These are phyloP conservation scores for Hanseniaspora mollemarum DNA, from an alignment of 805 yeast species.

Conservation along the genomic window DNA sequence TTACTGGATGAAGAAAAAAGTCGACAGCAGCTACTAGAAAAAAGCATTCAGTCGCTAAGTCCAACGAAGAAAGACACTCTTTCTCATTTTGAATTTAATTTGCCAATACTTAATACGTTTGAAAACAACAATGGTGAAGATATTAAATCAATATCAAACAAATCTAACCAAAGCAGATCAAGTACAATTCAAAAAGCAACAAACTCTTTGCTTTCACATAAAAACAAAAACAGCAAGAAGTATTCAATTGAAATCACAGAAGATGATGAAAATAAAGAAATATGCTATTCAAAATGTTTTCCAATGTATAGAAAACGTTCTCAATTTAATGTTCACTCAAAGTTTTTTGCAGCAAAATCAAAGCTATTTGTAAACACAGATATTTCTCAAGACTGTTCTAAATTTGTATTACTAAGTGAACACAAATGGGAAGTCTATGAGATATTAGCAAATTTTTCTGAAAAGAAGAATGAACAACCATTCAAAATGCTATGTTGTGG, in stretches of 20 bases:
- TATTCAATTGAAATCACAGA: constrained; percentile 22
- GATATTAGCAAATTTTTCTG: constrained; percentile 38
- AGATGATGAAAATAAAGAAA: constrained; percentile 43
- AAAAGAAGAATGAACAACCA: constrained; percentile 36
- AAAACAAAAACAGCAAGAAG: constrained; percentile 1
- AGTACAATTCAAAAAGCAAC: constrained; percentile 6
- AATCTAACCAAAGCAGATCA: neutral
- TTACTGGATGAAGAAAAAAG: neutral
- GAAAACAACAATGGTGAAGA: neutral
- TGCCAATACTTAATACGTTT: neutral
- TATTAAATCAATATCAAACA: neutral
- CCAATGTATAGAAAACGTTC: constrained; percentile 63
- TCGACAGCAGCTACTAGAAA: neutral
- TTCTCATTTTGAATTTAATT: constrained; percentile 3
- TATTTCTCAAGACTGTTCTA: constrained; percentile 51
- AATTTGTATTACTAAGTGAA: constrained; percentile 54
- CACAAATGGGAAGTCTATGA: constrained; percentile 63
- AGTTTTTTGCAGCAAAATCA: constrained; percentile 38
- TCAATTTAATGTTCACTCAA: constrained; percentile 43
- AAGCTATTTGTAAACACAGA: constrained; percentile 45
- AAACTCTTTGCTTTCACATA: neutral
- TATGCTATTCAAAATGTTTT: constrained; percentile 63
- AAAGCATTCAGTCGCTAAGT: neutral
- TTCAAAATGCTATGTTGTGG: constrained; percentile 50
- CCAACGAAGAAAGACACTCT: neutral